These are phyloP conservation scores for Venturia asperata DNA, from an alignment of 2,329 filamentous ascomycete genomes.

Conservation along the genomic window DNA sequence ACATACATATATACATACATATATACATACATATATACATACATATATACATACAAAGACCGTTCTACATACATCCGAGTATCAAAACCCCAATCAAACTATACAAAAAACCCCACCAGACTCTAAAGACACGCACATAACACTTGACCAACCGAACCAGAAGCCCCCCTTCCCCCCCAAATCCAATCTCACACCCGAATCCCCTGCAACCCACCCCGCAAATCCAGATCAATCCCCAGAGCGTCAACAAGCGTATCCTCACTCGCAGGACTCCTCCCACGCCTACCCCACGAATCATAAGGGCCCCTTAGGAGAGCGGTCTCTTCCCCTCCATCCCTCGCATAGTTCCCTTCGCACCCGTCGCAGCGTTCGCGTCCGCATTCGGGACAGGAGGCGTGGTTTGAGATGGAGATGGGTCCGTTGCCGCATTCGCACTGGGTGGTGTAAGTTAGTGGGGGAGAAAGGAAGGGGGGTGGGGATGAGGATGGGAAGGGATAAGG, in stretches of 20 bases:
- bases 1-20: no score
- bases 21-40: no score
- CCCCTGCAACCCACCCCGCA: neutral
- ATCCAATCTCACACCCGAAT: neutral
- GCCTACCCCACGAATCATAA: neutral
- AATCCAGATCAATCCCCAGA: neutral
- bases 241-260: neutral
- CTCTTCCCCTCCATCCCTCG: neutral
- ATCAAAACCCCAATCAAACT: no score
- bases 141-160: no score
- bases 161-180: no score
- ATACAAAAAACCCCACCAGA: no score
- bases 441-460: neutral
- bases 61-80: no score
- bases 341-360: neutral
- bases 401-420: neutral
- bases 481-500: neutral
- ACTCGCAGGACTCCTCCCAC: neutral
- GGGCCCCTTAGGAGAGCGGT: neutral
- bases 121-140: no score
- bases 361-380: conserved; percentile 8
- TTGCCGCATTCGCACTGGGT: conserved; percentile 5
- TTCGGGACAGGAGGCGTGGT: neutral
- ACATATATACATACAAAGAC: no score
- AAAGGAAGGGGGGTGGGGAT: neutral